Conservation (phyloP, 495 filamentous ascomycete genomes). For the Xeromyces bisporus region DNA sequence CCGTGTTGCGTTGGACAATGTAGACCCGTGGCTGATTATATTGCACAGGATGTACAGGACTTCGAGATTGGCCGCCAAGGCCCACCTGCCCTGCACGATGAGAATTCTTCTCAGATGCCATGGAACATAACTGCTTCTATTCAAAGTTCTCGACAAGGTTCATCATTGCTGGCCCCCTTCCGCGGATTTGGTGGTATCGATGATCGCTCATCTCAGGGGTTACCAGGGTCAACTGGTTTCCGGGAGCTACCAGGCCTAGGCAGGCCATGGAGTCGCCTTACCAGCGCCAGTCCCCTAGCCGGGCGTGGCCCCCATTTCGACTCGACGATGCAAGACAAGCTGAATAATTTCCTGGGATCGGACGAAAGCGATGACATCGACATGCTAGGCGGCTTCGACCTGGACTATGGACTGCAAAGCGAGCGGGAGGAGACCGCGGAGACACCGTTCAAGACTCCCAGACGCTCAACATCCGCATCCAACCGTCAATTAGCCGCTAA, state of each 20-base stretch:
- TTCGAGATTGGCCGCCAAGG: conserved; percentile 47
- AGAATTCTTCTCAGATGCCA: conserved; percentile 44
- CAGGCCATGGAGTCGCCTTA: conserved; percentile 30
- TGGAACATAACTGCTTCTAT: conserved; percentile 52
- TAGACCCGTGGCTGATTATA: too few species aligned
- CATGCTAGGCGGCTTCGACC: conserved; percentile 23
- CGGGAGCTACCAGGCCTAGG: conserved; percentile 6
- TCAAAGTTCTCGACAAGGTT: conserved; percentile 35
- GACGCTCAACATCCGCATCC: neutral
- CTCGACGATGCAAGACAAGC: conserved; percentile 8
- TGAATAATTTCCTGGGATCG: conserved; percentile 18
- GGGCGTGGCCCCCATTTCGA: conserved; percentile 31
- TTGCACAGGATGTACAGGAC: conserved; percentile 23
- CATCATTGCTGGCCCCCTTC: conserved; percentile 16
- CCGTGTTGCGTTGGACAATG: too few species aligned
- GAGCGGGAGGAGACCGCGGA: conserved; percentile 6
- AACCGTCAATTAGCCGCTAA: conserved; percentile 18
- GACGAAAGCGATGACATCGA: conserved; percentile 22
- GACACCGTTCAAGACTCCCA: conserved; percentile 2
- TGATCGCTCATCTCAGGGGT: conserved; percentile 36
- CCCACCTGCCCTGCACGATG: conserved; percentile 36
- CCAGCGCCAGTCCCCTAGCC: conserved; percentile 43
- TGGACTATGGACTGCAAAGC: conserved; percentile 21
- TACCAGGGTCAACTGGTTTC: conserved; percentile 7
- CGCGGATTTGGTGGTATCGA: conserved; percentile 35